Evolutionary conservation across 2,329 filamentous ascomycete genomes (phyloP), one percentile per base, ranked within the genome.

Genomic region (Trichoderma sp.): DNA sequence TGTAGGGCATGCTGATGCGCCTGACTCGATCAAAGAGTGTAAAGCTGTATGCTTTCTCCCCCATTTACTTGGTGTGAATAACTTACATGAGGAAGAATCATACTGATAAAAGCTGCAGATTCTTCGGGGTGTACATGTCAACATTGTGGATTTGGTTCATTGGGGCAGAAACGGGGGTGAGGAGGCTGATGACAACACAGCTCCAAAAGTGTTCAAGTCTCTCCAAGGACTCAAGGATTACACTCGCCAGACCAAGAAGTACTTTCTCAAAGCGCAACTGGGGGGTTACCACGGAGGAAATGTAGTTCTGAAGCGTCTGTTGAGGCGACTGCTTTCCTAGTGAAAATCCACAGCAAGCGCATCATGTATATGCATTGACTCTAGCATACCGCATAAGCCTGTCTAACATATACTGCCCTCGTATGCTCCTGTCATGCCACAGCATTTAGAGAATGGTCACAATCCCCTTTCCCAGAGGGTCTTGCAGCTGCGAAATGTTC

Each of bases 381-480:
- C 34, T 39, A 39, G 34, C 34, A 39, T 39, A 14, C 34, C 3
- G 3, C 34, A 39, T 39, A 39, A 39, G 34, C 34, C 34, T 39
- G 34, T 39, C 34, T 14, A 39, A 39, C 12, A 39, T 5, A 39
- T 39, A 39, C 12, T 39, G 34, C 12, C 14, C 12, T 39, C 34
- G 10, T 14, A 39, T 39, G 12, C 12, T 4, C 12, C 34, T 3
- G 12, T 39, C 34, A 39, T 12, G 3, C 34, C 3, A 34, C 30
- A 34, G 34, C 9, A 14, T 39, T 28, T 21, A 58, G 0, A 68
- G 68, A 34, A 73, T 70, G 19, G 59, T 58, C 54, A 70, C 70
- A 0, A 67, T 71, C 2, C 72, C 72, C 48, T 67, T 70, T 24
- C 71, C 72, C 43, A 73, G 47, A 1, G 70, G 60, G 41, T 48